Base-by-base conservation (phyloP, 768 basidiomycete species). In the Calocera viscosa region DNA sequence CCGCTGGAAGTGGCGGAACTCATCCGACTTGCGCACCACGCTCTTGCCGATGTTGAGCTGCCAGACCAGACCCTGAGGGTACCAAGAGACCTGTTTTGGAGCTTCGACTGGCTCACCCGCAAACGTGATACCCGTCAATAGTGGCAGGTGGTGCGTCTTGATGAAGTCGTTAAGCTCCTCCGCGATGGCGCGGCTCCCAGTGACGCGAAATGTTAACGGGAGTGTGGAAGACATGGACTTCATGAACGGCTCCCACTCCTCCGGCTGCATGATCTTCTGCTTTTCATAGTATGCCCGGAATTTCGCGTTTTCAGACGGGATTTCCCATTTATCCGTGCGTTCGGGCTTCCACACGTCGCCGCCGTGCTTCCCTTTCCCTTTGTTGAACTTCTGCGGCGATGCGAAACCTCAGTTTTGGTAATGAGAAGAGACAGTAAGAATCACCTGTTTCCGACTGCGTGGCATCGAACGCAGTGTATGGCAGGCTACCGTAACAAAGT, bases 41-140 rank as follows among this genome's bases (percentile, higher is more conserved):
- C 87, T 86, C 75, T 97, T 98, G 10, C 90, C 83, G 1, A 95
- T 88, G 71, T 94, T 91, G 75, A 98, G 85, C 71, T 96, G 92
- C 96, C 96, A 99, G 11, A 91, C 96, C 14, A 96, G 82, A n/a
- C 87, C 87, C 12, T 88, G 88, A 12, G 95, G 94, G 77, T 96
- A 97, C 93, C 93, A 93, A 65, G 32, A 82, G 38, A 99, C 82
- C 69, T 89, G 89, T 24, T 83, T 81, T 0, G 95, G 96, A 28
- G 94, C 88, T 0, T 87, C 83, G 35, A 94, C 82, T 12, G 77
- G 73, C 71, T 87, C 84, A 19, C 82, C 91, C 71, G 96, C 92
- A 68, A 93, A 90, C 2, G 80, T 79, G 38, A 90, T 83, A 67
- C 86, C 79, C 65, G 82, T 85, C 66, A 97, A 79, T 49, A 80